A percentile compares a stretch with the other conserved stretches of the same genome.
phyloP scores from a whole-genome alignment of 2,329 filamentous ascomycete species.

The Cladophialophora chaetospira region DNA sequence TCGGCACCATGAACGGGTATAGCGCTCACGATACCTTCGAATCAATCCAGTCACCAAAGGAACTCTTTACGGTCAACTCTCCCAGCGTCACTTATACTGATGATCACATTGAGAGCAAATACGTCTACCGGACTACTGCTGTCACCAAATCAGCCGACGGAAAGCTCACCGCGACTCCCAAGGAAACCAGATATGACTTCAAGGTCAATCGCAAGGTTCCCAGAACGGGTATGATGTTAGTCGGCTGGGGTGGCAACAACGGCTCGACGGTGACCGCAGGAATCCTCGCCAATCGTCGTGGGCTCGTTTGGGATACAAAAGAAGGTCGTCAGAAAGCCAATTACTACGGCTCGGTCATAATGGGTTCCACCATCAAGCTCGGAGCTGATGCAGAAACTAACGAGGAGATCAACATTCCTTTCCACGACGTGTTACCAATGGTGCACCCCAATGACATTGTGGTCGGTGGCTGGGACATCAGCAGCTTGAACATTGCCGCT shows the following conservation, averaged over 20 bases:
- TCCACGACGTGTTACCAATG: constrained; percentile 93
- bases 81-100: constrained; percentile 92
- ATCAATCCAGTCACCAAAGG: constrained; percentile 45
- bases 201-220: constrained; percentile 92
- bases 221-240: constrained; percentile 95
- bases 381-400: constrained; percentile 81
- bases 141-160: constrained; percentile 72
- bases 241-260: constrained; percentile 98
- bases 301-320: constrained; percentile 88
- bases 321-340: constrained; percentile 84
- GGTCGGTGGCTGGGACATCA: constrained; percentile 98
- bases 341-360: constrained; percentile 97
- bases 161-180: constrained; percentile 79
- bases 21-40: constrained; percentile 44
- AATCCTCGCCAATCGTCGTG: constrained; percentile 90
- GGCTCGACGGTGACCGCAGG: constrained; percentile 95
- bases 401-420: constrained; percentile 92
- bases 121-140: constrained; percentile 92
- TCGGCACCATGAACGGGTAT: constrained; percentile 57
- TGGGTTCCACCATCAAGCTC: constrained; percentile 96
- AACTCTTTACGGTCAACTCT: constrained; percentile 83
- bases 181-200: constrained; percentile 93
- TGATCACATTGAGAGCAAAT: constrained; percentile 85
- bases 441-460: constrained; percentile 94
- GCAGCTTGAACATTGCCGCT: constrained; percentile 79